Percentiles rank a stretch among this genome's conserved stretches.
Evolutionary conservation across 164 flowering plant species (phyloP).

Genomic region (Akebia trifoliata): DNA sequence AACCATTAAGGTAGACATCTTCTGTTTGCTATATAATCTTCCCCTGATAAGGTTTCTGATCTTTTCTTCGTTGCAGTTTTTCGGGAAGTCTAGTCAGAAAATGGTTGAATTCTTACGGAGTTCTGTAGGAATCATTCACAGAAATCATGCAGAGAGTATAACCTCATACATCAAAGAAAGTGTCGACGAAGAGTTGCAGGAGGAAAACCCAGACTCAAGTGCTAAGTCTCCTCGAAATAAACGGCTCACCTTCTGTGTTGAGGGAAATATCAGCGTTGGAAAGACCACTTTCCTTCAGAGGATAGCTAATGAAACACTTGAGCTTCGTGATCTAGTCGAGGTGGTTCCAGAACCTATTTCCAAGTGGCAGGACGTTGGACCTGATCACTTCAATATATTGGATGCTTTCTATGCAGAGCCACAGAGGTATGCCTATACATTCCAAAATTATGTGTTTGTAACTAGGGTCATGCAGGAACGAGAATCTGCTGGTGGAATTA

Average conservation of each 20-base stretch:
- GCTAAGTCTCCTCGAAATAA: slow-evolving; percentile 38
- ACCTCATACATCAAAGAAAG: slow-evolving; percentile 74
- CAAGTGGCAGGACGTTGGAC: slow-evolving; percentile 97
- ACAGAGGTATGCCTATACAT: slow-evolving; percentile 91
- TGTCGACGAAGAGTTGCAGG: slow-evolving; percentile 80
- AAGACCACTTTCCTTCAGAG: slow-evolving; percentile 95
- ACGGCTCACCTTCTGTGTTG: slow-evolving; percentile 87
- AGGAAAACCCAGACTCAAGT: slow-evolving; percentile 40
- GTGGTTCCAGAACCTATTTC: slow-evolving; percentile 91
- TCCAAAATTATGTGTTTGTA: slow-evolving; percentile 96
- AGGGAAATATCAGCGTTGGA: slow-evolving; percentile 97
- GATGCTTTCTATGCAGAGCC: slow-evolving; percentile 95
- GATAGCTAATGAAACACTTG: slow-evolving; percentile 94
- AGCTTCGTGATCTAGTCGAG: slow-evolving; percentile 89
- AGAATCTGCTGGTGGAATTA: slow-evolving; percentile 80
- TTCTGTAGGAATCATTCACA: slow-evolving; percentile 91
- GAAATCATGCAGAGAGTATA: slow-evolving; percentile 92
- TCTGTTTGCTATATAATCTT: no score
- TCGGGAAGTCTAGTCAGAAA: slow-evolving; percentile 63
- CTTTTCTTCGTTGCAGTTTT: slow-evolving; percentile 52
- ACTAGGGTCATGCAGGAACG: slow-evolving; percentile 97
- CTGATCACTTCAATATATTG: slow-evolving; percentile 90
- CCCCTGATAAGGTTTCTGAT: slow-evolving; percentile 2
- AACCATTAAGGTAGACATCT: no score
- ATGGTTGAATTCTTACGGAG: slow-evolving; percentile 89